Evolutionary conservation across 2,329 filamentous ascomycete species (phyloP), one percentile per base, ranked within the genome.

Genomic region (Botryotinia globosa): DNA sequence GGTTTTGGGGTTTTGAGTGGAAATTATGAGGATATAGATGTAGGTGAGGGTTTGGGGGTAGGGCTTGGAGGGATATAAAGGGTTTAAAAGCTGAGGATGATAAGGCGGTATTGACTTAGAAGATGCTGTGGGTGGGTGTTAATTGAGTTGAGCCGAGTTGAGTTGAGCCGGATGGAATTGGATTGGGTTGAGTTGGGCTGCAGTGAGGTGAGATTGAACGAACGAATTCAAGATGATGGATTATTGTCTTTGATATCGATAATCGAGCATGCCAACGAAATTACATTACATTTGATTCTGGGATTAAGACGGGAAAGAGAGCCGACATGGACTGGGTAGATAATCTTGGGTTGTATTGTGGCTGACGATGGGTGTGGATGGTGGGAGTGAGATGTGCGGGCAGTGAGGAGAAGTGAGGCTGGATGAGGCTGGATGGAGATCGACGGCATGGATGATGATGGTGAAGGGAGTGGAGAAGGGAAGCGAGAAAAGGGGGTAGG

Each of bases 401-500:
- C 29, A 32, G n/a, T 56, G 51, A 54, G 51, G 25, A 29, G 14
- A 54, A 25, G 48, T 29, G 25, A 54, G 51, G n/a, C 45, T 48
- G 44, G 44, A 48, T 54, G 51, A 54, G 51, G n/a, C 51, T 54
- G 51, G n/a, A 29, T 54, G 14, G 25, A 18, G 51, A 56, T 56
- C 51, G n/a, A 63, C 16, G 34, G 25, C 37, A 63, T 42, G 59
- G 59, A 10, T n/a, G 34, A 4, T 22, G 34, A 61, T 37, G 32
- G 29, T 10, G 32, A 9, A 18, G 29, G 16, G n/a, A 6, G 20
- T 20, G 25, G n/a, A 61, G 6, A 25, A n/a, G n/a, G 32, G 34
- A 39, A 61, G 58, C 58, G 58, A 61, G 34, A 61, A 61, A n/a
- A 39, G 34, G 39, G 58, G 59, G 12, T 63, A 63, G 39, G 61